phyloP scores from a whole-genome alignment of 257 asterid species.

The Solanum dulcamara region DNA sequence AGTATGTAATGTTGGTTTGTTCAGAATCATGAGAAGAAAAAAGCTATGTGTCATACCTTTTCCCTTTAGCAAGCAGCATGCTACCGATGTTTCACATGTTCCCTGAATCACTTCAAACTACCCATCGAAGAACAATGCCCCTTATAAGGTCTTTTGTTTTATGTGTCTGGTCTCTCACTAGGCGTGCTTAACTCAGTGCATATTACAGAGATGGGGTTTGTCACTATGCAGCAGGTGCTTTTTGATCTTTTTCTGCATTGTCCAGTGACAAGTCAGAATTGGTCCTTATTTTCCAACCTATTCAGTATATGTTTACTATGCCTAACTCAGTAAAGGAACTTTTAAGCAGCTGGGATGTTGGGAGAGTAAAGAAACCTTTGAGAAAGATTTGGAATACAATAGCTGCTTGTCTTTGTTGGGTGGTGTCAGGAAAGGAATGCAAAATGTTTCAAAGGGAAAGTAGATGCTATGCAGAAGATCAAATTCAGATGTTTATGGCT shows the following conservation, averaged over 20 bases:
- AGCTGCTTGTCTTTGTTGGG: background rate
- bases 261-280: background rate
- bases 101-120: background rate
- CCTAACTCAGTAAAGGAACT: background rate
- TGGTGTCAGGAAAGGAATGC: background rate
- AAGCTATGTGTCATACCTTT: background rate
- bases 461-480: background rate
- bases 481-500: background rate
- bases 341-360: background rate
- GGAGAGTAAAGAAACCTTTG: background rate
- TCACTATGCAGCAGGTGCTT: background rate
- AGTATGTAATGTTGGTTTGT: background rate
- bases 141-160: background rate
- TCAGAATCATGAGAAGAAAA: background rate
- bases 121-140: background rate
- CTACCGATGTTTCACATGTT: background rate
- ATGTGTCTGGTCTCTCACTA: background rate
- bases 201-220: background rate
- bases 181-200: background rate
- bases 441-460: background rate
- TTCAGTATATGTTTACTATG: background rate
- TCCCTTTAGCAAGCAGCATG: background rate
- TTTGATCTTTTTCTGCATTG: background rate
- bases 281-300: background rate
- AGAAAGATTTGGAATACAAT: background rate